Percentiles rank a stretch among this genome's conserved stretches.
Conservation (phyloP, 2,329 filamentous ascomycete species). For the Huntiella bhutanensis region DNA sequence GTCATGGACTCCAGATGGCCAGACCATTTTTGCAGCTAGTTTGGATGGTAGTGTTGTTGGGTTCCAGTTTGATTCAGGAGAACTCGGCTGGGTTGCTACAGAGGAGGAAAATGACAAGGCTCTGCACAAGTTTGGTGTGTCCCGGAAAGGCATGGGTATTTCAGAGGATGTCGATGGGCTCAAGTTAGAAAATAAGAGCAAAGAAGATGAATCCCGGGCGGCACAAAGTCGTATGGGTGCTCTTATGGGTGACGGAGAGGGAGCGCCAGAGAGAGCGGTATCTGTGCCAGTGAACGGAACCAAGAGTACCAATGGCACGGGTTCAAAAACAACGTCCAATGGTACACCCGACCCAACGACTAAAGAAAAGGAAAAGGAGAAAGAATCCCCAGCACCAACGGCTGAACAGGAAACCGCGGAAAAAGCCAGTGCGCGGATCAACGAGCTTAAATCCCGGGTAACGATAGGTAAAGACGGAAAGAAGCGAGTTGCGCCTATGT, state of each 20-base stretch:
- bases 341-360: slow-evolving; percentile 13
- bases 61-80: slow-evolving; percentile 64
- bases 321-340: slow-evolving; percentile 18
- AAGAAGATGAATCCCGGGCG: slow-evolving; percentile 71
- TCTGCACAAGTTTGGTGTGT: slow-evolving; percentile 78
- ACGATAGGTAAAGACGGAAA: slow-evolving; percentile 94
- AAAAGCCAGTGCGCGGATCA: slow-evolving; percentile 34
- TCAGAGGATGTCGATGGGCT: slow-evolving; percentile 83
- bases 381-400: slow-evolving; percentile 14
- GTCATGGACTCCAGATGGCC: slow-evolving; percentile 83
- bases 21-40: slow-evolving; percentile 67
- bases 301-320: slow-evolving; percentile 25
- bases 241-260: slow-evolving; percentile 64
- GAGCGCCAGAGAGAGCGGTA: slow-evolving; percentile 26
- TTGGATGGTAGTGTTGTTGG: slow-evolving; percentile 77
- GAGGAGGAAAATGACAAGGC: slow-evolving; percentile 82
- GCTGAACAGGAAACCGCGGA: slow-evolving; percentile 29
- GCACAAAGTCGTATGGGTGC: slow-evolving; percentile 94
- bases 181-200: slow-evolving; percentile 75
- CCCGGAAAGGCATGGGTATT: slow-evolving; percentile 73
- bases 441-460: slow-evolving; percentile 65
- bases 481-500: slow-evolving; percentile 79
- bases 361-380: slow-evolving; percentile 17
- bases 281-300: slow-evolving; percentile 32
- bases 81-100: slow-evolving; percentile 75